Conservation (phyloP, 345 rosid species). For the Eucalyptus sp. region DNA sequence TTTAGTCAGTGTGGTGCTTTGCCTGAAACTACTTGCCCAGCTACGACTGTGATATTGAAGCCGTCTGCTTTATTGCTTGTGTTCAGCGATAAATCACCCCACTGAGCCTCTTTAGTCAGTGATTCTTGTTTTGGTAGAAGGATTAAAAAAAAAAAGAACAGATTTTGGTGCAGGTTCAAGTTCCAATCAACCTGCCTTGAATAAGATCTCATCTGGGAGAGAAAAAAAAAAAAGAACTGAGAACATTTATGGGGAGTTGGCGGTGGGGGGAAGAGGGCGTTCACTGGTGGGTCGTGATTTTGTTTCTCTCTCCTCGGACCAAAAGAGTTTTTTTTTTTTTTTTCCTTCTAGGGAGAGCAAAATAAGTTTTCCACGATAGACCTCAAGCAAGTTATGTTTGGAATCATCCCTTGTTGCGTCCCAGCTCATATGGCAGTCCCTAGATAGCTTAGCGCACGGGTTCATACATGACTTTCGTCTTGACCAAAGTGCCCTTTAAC, state of each 20-base stretch:
- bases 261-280: neutral
- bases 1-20: neutral
- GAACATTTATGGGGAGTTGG: neutral
- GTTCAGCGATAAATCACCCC: neutral
- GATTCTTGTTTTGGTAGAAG: neutral
- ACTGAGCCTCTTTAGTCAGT: neutral
- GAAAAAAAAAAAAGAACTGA: neutral
- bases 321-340: neutral
- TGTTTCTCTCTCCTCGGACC: neutral
- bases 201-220: neutral
- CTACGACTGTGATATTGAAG: neutral
- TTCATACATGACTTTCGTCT: neutral
- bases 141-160: neutral
- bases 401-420: constrained; percentile 12
- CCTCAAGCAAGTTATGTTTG: neutral
- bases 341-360: too few species aligned
- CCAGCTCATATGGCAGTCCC: constrained; percentile 45
- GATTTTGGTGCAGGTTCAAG: neutral
- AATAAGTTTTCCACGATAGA: too few species aligned
- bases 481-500: constrained; percentile 27
- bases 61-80: neutral
- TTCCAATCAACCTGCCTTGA: neutral
- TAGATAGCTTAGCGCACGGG: neutral
- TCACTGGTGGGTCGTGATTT: neutral
- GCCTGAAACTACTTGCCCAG: neutral